Evolutionary conservation across 2,329 filamentous ascomycete species (phyloP).

Genomic region (Byssochlamys sp.): DNA sequence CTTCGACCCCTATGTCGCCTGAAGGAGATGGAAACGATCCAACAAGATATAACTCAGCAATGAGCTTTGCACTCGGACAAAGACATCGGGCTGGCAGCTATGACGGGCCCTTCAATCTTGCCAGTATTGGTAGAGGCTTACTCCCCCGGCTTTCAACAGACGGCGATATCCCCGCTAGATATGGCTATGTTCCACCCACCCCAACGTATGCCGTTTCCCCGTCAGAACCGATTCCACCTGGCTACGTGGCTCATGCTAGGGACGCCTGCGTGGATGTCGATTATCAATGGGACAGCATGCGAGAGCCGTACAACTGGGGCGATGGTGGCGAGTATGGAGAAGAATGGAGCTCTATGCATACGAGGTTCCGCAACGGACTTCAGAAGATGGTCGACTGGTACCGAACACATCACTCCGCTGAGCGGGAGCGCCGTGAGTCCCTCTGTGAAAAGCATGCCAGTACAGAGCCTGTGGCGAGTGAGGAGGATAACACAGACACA

Average conservation of each 20-base stretch:
- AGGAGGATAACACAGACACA: slow-evolving; percentile 55
- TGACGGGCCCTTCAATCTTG: slow-evolving; percentile 17
- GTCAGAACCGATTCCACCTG: slow-evolving; percentile 71
- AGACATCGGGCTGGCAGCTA: slow-evolving; percentile 42
- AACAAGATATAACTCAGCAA: slow-evolving; percentile 21
- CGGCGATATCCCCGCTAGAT: slow-evolving; percentile 17
- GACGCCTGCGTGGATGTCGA: slow-evolving; percentile 81
- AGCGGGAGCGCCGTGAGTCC: slow-evolving; percentile 27
- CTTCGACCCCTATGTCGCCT: slow-evolving; percentile 16
- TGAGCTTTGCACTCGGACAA: slow-evolving; percentile 30
- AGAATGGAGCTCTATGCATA: slow-evolving; percentile 94
- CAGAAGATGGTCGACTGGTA: slow-evolving; percentile 81
- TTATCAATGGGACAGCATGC: slow-evolving; percentile 91
- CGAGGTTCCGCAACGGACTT: slow-evolving; percentile 70
- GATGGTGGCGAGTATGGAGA: slow-evolving; percentile 80
- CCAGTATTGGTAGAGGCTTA: slow-evolving; percentile 11
- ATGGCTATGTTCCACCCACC: slow-evolving; percentile 62
- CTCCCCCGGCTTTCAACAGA: slow-evolving; percentile 26
- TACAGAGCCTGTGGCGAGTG: slow-evolving; percentile 17
- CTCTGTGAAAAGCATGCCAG: slow-evolving; percentile 31
- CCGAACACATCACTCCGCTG: slow-evolving; percentile 35
- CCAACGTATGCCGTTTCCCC: slow-evolving; percentile 76
- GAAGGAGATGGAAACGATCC: slow-evolving; percentile 13
- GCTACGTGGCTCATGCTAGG: slow-evolving; percentile 81
- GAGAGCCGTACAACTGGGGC: slow-evolving; percentile 68